Percentiles rank a stretch among this genome's conserved stretches.
Conservation (phyloP, 2,329 filamentous ascomycete species). For the Pseudohalonectria lignicola region DNA sequence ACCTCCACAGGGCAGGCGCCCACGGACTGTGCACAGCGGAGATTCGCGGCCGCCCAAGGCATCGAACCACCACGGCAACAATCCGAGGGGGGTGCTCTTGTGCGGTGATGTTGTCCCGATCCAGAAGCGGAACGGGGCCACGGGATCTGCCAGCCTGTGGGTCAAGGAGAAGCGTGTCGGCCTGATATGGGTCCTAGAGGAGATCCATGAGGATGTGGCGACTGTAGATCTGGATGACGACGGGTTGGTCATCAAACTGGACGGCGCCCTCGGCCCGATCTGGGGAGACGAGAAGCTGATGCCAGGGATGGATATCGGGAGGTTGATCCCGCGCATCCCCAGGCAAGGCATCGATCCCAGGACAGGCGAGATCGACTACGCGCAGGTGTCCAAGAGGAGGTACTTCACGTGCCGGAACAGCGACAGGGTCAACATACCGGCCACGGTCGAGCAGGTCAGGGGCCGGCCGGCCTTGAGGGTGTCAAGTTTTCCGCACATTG, state of each 20-base stretch:
- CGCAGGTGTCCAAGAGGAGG: constrained; percentile 57
- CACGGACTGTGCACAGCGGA: constrained; percentile 52
- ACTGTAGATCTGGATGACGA: constrained; percentile 67
- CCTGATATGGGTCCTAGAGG: constrained; percentile 94
- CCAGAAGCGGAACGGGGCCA: constrained; percentile 85
- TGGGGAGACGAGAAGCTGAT: constrained; percentile 66
- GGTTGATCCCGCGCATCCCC: constrained; percentile 73
- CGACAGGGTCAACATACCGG: constrained; percentile 71
- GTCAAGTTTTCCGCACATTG: constrained; percentile 94
- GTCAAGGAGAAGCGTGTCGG: constrained; percentile 94
- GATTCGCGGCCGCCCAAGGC: constrained; percentile 45
- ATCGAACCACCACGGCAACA: constrained; percentile 55
- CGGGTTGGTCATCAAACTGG: constrained; percentile 57
- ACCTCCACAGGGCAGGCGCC: constrained; percentile 32
- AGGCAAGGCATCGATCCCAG: constrained; percentile 60
- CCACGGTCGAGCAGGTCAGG: constrained; percentile 64
- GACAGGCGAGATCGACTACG: constrained; percentile 67
- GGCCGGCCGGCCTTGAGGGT: constrained; percentile 65
- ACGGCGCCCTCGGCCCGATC: constrained; percentile 72
- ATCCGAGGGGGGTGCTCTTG: constrained; percentile 68
- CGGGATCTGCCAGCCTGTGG: constrained; percentile 90
- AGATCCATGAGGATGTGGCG: constrained; percentile 91
- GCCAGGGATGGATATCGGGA: constrained; percentile 62
- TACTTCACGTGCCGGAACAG: constrained; percentile 80
- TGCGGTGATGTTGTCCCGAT: constrained; percentile 99